A percentile compares a stretch with the other conserved stretches of the same genome.
phyloP scores from a whole-genome alignment of 1,284 basidiomycete genomes.

The Rhodotorula mucilaginosa region DNA sequence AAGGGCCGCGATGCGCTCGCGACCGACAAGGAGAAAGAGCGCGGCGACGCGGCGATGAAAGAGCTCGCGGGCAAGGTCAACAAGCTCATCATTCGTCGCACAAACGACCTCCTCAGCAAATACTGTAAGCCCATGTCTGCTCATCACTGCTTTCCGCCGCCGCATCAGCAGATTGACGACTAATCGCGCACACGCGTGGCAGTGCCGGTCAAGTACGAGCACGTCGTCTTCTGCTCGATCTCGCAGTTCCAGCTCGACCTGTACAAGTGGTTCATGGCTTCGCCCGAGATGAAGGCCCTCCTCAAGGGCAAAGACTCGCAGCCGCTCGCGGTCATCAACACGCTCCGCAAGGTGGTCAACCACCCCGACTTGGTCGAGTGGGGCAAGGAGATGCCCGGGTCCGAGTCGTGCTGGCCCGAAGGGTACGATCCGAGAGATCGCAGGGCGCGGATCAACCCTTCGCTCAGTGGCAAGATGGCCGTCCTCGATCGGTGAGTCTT shows the following conservation, averaged over 20 bases:
- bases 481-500: conserved; percentile 76
- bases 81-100: conserved; percentile 95
- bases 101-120: conserved; percentile 95
- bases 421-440: conserved; percentile 63
- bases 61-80: conserved; percentile 87
- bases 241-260: conserved; percentile 84
- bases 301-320: conserved; percentile 88
- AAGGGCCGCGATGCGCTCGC: conserved; percentile 90
- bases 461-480: conserved; percentile 77
- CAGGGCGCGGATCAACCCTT: conserved; percentile 50
- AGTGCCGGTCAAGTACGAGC: conserved; percentile 99
- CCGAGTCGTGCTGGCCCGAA: conserved; percentile 76
- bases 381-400: conserved; percentile 81
- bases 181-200: background rate
- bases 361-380: conserved; percentile 91
- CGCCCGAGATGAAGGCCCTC: conserved; percentile 88
- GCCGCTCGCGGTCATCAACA: conserved; percentile 94
- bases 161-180: no score
- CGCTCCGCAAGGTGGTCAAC: conserved; percentile 96
- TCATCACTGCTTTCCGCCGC: conserved; percentile 37
- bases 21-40: conserved; percentile 73
- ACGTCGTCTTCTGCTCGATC: conserved; percentile 93
- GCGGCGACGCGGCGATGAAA: conserved; percentile 86
- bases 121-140: conserved; percentile 63
- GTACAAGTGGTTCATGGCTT: conserved; percentile 90